These are phyloP conservation scores for Fusarium domesticum DNA, from an alignment of 2,329 filamentous ascomycete species.

Conservation along the genomic window DNA sequence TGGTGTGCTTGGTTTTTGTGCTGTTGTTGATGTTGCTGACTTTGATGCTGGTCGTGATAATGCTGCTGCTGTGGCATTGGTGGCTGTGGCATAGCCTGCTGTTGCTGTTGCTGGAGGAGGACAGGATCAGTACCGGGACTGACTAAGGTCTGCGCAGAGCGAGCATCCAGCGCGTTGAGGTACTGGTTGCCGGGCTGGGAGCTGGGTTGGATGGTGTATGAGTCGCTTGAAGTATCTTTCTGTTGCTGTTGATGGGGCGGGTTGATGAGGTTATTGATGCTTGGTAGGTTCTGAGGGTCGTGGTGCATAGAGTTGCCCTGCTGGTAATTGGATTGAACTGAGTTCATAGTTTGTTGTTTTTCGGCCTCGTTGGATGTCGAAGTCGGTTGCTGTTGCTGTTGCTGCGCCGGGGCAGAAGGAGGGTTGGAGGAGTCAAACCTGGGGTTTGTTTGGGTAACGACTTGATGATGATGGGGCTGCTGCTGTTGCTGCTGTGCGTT, in stretches of 20 bases:
- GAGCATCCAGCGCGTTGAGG: slow-evolving; percentile 27
- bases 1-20: slow-evolving; percentile 32
- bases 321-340: slow-evolving; percentile 27
- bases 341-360: slow-evolving; percentile 27
- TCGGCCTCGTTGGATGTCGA: slow-evolving; percentile 22
- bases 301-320: slow-evolving; percentile 30
- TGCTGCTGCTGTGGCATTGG: slow-evolving; percentile 32
- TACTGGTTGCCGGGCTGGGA: slow-evolving; percentile 26
- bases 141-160: slow-evolving; percentile 30
- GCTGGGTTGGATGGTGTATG: slow-evolving; percentile 25
- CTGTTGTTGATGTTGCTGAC: slow-evolving; percentile 28
- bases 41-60: slow-evolving; percentile 14
- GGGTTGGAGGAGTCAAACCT: slow-evolving; percentile 15
- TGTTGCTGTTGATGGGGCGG: slow-evolving; percentile 35
- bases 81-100: slow-evolving; percentile 30
- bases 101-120: slow-evolving; percentile 38
- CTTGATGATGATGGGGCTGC: slow-evolving; percentile 14
- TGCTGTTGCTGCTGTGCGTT: slow-evolving; percentile 21
- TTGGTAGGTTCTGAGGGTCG: slow-evolving; percentile 69
- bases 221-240: slow-evolving; percentile 39
- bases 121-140: slow-evolving; percentile 40
- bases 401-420: slow-evolving; percentile 10
- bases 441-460: slow-evolving; percentile 25
- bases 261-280: slow-evolving; percentile 82
- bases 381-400: neutral